Evolutionary conservation across 1,139 yeast genomes (phyloP).

Genomic region (Pneumocystis canis): DNA sequence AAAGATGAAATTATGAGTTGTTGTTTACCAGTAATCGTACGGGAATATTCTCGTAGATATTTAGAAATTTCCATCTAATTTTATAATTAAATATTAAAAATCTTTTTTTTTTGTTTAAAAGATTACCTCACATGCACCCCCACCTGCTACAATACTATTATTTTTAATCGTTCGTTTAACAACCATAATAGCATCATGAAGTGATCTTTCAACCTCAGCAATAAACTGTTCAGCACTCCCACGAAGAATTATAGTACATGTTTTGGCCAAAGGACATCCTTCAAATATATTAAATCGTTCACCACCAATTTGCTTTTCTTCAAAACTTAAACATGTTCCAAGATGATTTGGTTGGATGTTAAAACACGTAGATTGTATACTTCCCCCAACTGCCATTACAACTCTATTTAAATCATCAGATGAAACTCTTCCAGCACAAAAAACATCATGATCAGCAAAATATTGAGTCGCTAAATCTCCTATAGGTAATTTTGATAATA

Average conservation of each 20-base stretch:
- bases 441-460: slow-evolving; percentile 89
- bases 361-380: slow-evolving; percentile 77
- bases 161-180: slow-evolving; percentile 88
- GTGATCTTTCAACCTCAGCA: slow-evolving; percentile 93
- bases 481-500: slow-evolving; percentile 84
- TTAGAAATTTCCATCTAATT: slow-evolving; percentile 80
- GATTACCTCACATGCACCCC: slow-evolving; percentile 72
- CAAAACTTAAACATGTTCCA: slow-evolving; percentile 76
- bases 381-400: slow-evolving; percentile 86
- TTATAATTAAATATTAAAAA: not conserved
- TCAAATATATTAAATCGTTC: slow-evolving; percentile 85
- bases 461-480: slow-evolving; percentile 97
- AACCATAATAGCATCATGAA: slow-evolving; percentile 97
- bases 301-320: slow-evolving; percentile 89
- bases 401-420: slow-evolving; percentile 85
- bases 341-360: slow-evolving; percentile 55
- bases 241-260: slow-evolving; percentile 82
- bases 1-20: slow-evolving; percentile 82
- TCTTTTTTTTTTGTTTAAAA: not conserved
- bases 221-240: slow-evolving; percentile 99
- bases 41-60: slow-evolving; percentile 71
- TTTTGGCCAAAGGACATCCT: slow-evolving; percentile 84
- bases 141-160: slow-evolving; percentile 85
- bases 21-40: slow-evolving; percentile 86
- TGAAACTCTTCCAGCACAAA: slow-evolving; percentile 94